Evolutionary conservation across 2,329 filamentous ascomycete genomes (phyloP).

Genomic region (Fusarium caatingaense): DNA sequence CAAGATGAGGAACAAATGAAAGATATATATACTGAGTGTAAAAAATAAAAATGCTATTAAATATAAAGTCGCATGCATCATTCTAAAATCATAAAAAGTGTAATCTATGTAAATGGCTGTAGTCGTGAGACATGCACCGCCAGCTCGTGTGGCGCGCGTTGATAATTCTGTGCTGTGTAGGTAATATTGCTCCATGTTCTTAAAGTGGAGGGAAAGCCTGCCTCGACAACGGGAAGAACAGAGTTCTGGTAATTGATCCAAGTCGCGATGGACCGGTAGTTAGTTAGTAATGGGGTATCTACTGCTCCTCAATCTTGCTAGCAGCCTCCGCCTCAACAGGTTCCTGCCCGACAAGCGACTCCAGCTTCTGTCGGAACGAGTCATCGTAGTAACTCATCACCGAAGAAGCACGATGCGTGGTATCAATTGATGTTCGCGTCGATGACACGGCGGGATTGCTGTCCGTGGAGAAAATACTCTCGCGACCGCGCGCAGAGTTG

Average conservation of each 20-base stretch:
- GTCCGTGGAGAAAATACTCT: constrained; percentile 22
- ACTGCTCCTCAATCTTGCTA: background rate
- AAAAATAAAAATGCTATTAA: constrained; percentile 4
- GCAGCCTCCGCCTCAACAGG: background rate
- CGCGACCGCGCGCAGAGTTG: constrained; percentile 3
- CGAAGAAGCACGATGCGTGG: constrained; percentile 6
- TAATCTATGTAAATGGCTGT: constrained; percentile 3
- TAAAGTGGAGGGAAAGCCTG: constrained; percentile 10
- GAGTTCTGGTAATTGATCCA: background rate
- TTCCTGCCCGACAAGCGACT: constrained; percentile 25
- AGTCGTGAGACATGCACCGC: constrained; percentile 7
- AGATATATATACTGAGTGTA: background rate
- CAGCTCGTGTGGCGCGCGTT: background rate
- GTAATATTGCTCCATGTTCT: background rate
- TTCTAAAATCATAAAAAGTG: constrained; percentile 11
- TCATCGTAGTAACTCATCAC: constrained; percentile 33
- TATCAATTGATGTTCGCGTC: constrained; percentile 21
- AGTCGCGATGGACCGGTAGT: too few relatives aligned
- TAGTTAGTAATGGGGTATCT: background rate
- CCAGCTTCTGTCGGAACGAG: constrained; percentile 28
- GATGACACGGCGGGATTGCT: constrained; percentile 5
- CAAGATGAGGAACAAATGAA: background rate
- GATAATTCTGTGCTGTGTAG: background rate
- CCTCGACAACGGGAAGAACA: constrained; percentile 1
- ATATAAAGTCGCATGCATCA: constrained; percentile 9